A percentile compares a stretch with the other conserved stretches of the same genome.
These are phyloP conservation scores for Solanum rostratum DNA, from an alignment of 257 asterid species.

Conservation along the genomic window DNA sequence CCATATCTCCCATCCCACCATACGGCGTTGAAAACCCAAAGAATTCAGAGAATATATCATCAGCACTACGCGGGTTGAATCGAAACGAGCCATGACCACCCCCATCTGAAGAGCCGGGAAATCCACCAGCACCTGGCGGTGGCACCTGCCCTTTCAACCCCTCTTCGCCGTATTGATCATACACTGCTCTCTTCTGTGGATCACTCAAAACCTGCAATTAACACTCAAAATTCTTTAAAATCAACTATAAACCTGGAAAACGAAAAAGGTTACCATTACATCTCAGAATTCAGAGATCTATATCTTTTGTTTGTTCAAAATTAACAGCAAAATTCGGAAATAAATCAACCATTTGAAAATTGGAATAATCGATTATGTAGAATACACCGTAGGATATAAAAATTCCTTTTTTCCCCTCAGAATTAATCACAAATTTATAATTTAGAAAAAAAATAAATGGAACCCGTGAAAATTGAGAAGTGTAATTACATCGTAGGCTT, in stretches of 20 bases:
- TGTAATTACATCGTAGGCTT: slow-evolving; percentile 52
- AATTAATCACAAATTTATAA: not conserved
- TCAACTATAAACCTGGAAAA: not conserved
- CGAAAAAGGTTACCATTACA: not conserved
- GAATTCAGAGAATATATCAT: slow-evolving; percentile 47
- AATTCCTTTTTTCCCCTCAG: not conserved
- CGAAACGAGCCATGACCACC: slow-evolving; percentile 24
- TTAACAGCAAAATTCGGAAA: not conserved
- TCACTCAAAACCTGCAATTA: slow-evolving; percentile 49
- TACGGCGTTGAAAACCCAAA: slow-evolving; percentile 41
- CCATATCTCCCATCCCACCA: slow-evolving; percentile 47
- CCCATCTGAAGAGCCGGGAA: slow-evolving; percentile 20
- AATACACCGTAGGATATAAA: not conserved
- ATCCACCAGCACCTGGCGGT: slow-evolving; percentile 39
- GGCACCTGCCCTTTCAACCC: slow-evolving; percentile 58
- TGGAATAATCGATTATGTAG: not conserved
- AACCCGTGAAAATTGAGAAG: not conserved
- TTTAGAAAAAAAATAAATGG: not conserved
- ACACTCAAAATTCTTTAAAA: not conserved
- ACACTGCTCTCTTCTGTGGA: slow-evolving; percentile 53
- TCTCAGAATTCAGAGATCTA: not conserved
- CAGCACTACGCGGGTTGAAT: slow-evolving; percentile 52
- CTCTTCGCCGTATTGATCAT: slow-evolving; percentile 61
- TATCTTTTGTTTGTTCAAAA: not conserved
- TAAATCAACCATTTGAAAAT: not conserved